A percentile compares a stretch with the other conserved stretches of the same genome.
These are phyloP conservation scores for Clavispora phyllophila DNA, from an alignment of 805 yeast species.

Conservation along the genomic window DNA sequence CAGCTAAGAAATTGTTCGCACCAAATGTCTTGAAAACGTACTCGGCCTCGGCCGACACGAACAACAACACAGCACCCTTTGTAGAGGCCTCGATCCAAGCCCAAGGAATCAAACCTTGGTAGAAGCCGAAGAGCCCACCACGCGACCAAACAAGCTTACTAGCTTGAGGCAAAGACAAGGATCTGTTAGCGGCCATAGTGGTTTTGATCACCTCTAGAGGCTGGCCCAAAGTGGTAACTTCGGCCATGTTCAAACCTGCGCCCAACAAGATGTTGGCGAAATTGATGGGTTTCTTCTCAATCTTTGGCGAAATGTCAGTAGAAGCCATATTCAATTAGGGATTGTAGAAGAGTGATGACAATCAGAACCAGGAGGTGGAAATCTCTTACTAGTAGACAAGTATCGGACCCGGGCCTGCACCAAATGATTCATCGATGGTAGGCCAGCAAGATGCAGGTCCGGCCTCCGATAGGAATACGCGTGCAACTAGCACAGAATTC, in stretches of 20 bases:
- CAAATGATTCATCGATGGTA: conserved; percentile 11
- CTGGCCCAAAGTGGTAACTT: conserved; percentile 89
- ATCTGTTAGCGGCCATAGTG: conserved; percentile 96
- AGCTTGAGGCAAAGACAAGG: conserved; percentile 61
- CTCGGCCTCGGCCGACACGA: conserved; percentile 90
- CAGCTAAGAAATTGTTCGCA: conserved; percentile 64
- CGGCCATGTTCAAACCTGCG: conserved; percentile 82
- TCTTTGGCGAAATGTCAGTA: conserved; percentile 4
- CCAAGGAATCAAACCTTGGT: conserved; percentile 98
- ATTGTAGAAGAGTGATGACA: background rate
- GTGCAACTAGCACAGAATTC: too few species aligned
- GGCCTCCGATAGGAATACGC: background rate
- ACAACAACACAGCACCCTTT: conserved; percentile 91
- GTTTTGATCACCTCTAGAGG: conserved; percentile 95
- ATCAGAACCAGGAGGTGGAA: background rate
- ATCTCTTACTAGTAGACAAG: background rate
- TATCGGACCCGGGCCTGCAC: conserved; percentile 61
- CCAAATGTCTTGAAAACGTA: conserved; percentile 65
- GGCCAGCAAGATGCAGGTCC: conserved; percentile 1
- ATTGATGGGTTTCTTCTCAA: conserved; percentile 80
- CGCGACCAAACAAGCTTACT: conserved; percentile 80
- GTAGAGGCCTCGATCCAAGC: conserved; percentile 99
- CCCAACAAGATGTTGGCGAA: conserved; percentile 89
- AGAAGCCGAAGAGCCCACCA: conserved; percentile 89
- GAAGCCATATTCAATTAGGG: background rate